Percentiles rank a stretch among this genome's conserved stretches.
Evolutionary conservation across 805 yeast genomes (phyloP).

Genomic region (Candida boleticola): DNA sequence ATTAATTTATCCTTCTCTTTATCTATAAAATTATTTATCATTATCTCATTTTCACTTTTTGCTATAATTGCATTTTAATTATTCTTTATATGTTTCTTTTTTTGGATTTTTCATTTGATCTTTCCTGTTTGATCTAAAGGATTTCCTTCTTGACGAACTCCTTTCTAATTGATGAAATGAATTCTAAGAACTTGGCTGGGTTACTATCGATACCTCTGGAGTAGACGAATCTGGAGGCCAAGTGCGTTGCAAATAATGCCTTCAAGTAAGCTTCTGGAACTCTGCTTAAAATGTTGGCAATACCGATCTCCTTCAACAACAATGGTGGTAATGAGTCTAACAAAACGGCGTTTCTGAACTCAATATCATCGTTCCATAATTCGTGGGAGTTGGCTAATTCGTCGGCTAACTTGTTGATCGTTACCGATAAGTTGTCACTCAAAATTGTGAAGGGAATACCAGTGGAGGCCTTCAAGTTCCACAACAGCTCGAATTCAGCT

Average conservation of each 20-base stretch:
- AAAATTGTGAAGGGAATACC: constrained; percentile 64
- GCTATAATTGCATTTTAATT: no score
- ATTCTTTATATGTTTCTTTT: no score
- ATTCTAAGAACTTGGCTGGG: constrained; percentile 74
- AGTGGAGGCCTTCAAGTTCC: constrained; percentile 69
- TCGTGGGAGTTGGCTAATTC: constrained; percentile 79
- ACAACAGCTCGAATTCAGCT: constrained; percentile 80
- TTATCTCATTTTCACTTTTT: no score
- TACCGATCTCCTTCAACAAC: constrained; percentile 62
- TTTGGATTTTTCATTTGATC: no score
- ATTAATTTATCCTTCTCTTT: no score
- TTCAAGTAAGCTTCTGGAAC: constrained; percentile 87
- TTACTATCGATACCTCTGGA: constrained; percentile 77
- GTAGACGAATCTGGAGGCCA: constrained; percentile 84
- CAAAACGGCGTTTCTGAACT: constrained; percentile 75
- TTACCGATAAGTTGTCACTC: constrained; percentile 78
- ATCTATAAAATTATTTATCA: no score
- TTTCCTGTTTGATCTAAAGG: no score
- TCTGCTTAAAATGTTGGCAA: constrained; percentile 64
- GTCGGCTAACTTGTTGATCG: constrained; percentile 82
- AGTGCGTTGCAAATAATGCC: constrained; percentile 83
- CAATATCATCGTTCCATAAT: constrained; percentile 78
- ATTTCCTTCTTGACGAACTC: constrained; percentile 32
- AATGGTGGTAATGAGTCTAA: constrained; percentile 74
- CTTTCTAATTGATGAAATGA: constrained; percentile 57